phyloP scores from a whole-genome alignment of 768 basidiomycete genomes.

The Fomitopsis serialis region DNA sequence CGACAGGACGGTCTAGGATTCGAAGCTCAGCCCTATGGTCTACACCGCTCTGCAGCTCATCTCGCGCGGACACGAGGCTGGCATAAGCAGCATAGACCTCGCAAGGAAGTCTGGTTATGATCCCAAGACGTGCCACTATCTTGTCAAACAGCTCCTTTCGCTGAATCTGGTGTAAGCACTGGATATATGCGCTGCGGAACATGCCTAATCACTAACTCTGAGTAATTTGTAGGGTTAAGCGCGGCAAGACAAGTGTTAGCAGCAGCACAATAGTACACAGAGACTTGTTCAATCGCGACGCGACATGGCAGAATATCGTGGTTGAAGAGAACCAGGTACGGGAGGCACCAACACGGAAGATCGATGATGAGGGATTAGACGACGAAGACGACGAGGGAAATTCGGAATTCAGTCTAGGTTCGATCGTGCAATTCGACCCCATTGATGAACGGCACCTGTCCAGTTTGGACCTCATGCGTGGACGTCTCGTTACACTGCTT shows the following conservation, averaged over 20 bases:
- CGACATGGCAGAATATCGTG: conserved; percentile 72
- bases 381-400: conserved; percentile 18
- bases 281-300: conserved; percentile 74
- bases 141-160: conserved; percentile 69
- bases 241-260: conserved; percentile 71
- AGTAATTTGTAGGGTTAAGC: conserved; percentile 53
- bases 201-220: conserved; percentile 1
- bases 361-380: conserved; percentile 30
- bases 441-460: conserved; percentile 77
- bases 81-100: conserved; percentile 73
- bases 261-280: conserved; percentile 77
- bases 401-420: conserved; percentile 13
- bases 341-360: conserved; percentile 24
- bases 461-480: conserved; percentile 65
- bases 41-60: conserved; percentile 81
- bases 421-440: conserved; percentile 51
- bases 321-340: conserved; percentile 58
- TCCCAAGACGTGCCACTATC: conserved; percentile 86
- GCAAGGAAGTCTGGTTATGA: conserved; percentile 78
- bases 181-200: background rate
- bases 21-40: conserved; percentile 80
- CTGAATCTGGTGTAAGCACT: conserved; percentile 64
- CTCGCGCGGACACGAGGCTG: conserved; percentile 72
- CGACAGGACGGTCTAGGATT: conserved; percentile 40
- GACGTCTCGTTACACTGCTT: conserved; percentile 66